Evolutionary conservation across 1,284 basidiomycete genomes (phyloP), one percentile per base, ranked within the genome.

Genomic region (Leucoagaricus sp.): DNA sequence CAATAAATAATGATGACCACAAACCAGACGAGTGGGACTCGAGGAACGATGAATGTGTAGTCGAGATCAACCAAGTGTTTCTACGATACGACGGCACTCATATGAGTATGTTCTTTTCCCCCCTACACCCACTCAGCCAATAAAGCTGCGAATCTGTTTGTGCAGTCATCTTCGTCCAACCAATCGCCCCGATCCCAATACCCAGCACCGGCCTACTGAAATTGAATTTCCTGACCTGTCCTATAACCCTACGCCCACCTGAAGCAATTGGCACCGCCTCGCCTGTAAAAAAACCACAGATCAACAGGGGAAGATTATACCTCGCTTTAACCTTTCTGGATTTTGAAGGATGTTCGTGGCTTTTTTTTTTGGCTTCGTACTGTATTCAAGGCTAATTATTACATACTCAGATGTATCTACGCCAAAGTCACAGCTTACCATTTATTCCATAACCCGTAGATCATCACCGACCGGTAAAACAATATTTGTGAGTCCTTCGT

Each of bases 11-110:
- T 61, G 67, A 76, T 45, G 65, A 70, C 51, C 59, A 69, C 46
- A 62, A 70, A 44, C 61, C 72, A 19, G 65, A 75, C 6, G 81
- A 84, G 55, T 88, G 82, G 79, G 85, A 87, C 51, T 70, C 75
- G 41, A 84, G 82, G 74, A 81, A 82, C 1, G 86, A 89, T 64
- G 85, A 87, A 54, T 71, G 75, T 10, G 75, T 69, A 6, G 82
- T 91, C 59, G 82, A 87, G 38, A 38, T 57, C 4, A 57, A 34
- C n/a, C 55, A 57, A 31, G 49, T 57, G 4, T 44, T 40, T 40
- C 44, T 57, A 2, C 55, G 55, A 28, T 79, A 78, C 53, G 75
- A 82, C 57, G 79, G 79, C 26, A 44, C 62, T 31, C 56, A 60
- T 4, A 75, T 81, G 61, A 68, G 82, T 83, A 71, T 58, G 48